phyloP scores from a whole-genome alignment of 768 basidiomycete species.

The Artomyces pyxidatus region DNA sequence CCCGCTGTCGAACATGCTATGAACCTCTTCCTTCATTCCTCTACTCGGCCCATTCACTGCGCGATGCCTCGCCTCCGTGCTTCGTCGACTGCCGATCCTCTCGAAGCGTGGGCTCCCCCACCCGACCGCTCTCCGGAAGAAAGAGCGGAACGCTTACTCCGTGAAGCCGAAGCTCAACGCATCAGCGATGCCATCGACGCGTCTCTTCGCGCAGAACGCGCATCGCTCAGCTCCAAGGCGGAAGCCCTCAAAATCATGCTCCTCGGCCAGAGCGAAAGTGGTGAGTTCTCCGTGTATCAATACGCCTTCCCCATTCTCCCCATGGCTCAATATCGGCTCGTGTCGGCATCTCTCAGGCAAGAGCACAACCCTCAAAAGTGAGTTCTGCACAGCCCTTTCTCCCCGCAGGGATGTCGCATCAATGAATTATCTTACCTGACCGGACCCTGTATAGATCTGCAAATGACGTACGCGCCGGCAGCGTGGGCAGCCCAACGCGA shows the following conservation, averaged over 20 bases:
- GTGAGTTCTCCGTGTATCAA: constrained; percentile 13
- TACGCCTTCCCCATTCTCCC: not conserved
- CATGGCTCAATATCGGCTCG: not conserved
- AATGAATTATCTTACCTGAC: not conserved
- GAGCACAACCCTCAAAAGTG: constrained; percentile 34
- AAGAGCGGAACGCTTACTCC: constrained; percentile 30
- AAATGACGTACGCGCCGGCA: constrained; percentile 53
- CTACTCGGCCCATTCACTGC: no score
- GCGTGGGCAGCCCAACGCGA: constrained; percentile 63
- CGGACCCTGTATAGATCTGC: constrained; percentile 45
- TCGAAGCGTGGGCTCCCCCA: constrained; percentile 49
- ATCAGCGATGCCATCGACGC: constrained; percentile 45
- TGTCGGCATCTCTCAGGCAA: constrained; percentile 21
- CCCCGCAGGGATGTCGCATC: no score
- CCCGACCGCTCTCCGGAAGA: constrained; percentile 44
- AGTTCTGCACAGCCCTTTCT: constrained; percentile 3
- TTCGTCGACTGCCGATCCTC: constrained; percentile 39
- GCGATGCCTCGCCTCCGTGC: not conserved
- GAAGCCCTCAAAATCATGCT: constrained; percentile 30
- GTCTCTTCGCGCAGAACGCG: constrained; percentile 21
- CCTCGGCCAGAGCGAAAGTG: constrained; percentile 30
- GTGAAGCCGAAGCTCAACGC: constrained; percentile 47
- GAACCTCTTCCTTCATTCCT: no score
- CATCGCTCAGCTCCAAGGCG: constrained; percentile 30
- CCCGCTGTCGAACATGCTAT: no score